Conservation (phyloP, 2,329 filamentous ascomycete genomes). For the Alternaria viburni region DNA sequence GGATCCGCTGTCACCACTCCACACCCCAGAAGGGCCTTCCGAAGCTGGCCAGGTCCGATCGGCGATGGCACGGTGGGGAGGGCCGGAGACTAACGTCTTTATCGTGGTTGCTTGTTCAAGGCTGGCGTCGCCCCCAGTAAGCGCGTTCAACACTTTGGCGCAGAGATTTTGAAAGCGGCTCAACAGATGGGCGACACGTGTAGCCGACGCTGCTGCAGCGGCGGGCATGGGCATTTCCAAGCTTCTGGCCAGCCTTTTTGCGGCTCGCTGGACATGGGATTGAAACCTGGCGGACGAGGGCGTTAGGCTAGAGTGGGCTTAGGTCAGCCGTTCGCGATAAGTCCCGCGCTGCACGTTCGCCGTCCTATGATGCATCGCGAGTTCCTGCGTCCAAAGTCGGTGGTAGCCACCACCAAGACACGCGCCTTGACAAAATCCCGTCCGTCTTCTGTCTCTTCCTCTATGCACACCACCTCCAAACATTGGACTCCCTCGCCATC, state of each 20-base stretch:
- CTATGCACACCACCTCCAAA: conserved; percentile 7
- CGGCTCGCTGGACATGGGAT: conserved; percentile 17
- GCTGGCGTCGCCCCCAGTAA: conserved; percentile 26
- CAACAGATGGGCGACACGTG: conserved; percentile 5
- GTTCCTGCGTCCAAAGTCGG: conserved; percentile 39
- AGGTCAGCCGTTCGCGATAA: conserved; percentile 28
- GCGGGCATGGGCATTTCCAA: background rate
- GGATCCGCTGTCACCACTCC: conserved; percentile 12
- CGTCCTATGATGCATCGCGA: conserved; percentile 39
- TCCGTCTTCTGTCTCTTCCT: conserved; percentile 14
- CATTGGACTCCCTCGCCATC: conserved; percentile 14
- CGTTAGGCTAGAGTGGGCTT: conserved; percentile 18
- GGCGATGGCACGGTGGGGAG: conserved; percentile 19
- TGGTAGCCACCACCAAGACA: conserved; percentile 25
- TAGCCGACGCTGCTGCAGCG: background rate
- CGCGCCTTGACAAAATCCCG: conserved; percentile 26
- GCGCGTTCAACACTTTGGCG: conserved; percentile 36
- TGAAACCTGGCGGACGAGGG: conserved; percentile 18
- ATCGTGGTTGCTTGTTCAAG: conserved; percentile 23
- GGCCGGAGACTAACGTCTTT: conserved; percentile 9
- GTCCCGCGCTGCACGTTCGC: conserved; percentile 27
- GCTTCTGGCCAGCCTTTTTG: conserved; percentile 13
- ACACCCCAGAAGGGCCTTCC: conserved; percentile 16
- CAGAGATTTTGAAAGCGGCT: conserved; percentile 5
- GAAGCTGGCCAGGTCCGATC: conserved; percentile 15